Conservation (phyloP, 495 filamentous ascomycete genomes). For the Penicillium manginii region DNA sequence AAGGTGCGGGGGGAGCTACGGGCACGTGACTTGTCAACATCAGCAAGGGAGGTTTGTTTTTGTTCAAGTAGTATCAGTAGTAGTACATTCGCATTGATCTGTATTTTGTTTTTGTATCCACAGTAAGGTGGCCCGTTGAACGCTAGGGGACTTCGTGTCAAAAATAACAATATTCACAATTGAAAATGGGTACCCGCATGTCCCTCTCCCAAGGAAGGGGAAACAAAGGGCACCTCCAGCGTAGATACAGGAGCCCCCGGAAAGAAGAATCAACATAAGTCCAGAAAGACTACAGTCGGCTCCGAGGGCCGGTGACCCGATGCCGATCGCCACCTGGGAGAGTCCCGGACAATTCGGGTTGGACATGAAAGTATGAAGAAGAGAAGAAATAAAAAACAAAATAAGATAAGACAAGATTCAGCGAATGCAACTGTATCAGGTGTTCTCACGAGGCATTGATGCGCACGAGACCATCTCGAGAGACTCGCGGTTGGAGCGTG, state of each 20-base stretch:
- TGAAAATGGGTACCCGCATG: conserved; percentile 32
- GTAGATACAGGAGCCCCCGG: conserved; percentile 28
- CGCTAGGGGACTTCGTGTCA: conserved; percentile 27
- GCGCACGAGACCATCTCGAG: background rate
- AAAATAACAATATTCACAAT: conserved; percentile 46
- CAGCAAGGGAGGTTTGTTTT: conserved; percentile 8
- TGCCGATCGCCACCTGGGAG: conserved; percentile 13
- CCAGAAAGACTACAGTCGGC: background rate
- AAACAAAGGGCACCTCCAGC: conserved; percentile 17
- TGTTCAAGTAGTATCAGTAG: conserved; percentile 10
- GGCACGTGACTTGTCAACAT: conserved; percentile 18
- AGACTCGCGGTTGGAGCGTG: background rate
- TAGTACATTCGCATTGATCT: conserved; percentile 28
- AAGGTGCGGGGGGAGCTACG: conserved; percentile 19
- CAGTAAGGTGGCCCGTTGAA: conserved; percentile 21
- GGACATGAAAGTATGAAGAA: conserved; percentile 33
- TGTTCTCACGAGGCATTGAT: background rate
- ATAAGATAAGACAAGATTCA: conserved; percentile 16
- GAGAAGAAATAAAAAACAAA: conserved; percentile 21
- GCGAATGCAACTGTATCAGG: conserved; percentile 10
- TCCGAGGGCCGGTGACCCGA: conserved; percentile 10
- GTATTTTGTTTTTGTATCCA: conserved; percentile 30
- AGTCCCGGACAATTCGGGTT: conserved; percentile 14
- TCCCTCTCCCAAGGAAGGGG: conserved; percentile 15
- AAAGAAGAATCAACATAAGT: background rate